These are phyloP conservation scores for Aspergillus sp. DNA, from an alignment of 2,329 filamentous ascomycete species.

Conservation along the genomic window DNA sequence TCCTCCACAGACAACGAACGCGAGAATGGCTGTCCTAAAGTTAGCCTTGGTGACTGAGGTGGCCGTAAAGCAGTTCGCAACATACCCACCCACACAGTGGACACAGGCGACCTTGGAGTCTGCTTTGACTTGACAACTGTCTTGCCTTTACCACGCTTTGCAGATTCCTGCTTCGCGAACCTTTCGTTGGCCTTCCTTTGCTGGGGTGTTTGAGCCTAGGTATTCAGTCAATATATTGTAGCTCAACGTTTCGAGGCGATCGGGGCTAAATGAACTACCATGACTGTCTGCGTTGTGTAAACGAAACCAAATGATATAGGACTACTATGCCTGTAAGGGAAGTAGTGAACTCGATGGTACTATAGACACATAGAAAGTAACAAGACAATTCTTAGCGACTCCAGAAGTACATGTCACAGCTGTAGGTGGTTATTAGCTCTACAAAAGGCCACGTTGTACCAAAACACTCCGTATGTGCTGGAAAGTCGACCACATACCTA, in stretches of 20 bases:
- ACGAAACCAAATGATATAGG: too few relatives aligned
- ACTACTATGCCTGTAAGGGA: too few relatives aligned
- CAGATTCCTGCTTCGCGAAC: constrained; percentile 60
- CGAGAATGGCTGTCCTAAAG: constrained; percentile 54
- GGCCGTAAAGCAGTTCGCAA: constrained; percentile 20
- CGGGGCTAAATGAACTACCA: background rate
- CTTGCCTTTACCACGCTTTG: constrained; percentile 60
- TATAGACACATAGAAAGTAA: too few relatives aligned
- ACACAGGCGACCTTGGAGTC: constrained; percentile 56
- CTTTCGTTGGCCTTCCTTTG: constrained; percentile 65
- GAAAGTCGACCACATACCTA: too few relatives aligned
- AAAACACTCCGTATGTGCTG: background rate
- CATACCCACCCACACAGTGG: constrained; percentile 62
- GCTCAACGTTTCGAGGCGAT: background rate
- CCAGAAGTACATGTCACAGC: too few relatives aligned
- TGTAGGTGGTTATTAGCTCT: background rate
- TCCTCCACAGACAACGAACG: constrained; percentile 65
- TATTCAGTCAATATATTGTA: background rate
- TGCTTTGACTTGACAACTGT: constrained; percentile 49
- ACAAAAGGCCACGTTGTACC: background rate
- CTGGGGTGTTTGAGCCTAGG: constrained; percentile 66
- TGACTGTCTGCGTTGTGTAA: background rate
- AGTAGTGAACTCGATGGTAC: too few relatives aligned
- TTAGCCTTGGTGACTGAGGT: constrained; percentile 15
- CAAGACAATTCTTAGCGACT: too few relatives aligned